Conservation (phyloP, 306 rosid species). For the Vigna radiata region DNA sequence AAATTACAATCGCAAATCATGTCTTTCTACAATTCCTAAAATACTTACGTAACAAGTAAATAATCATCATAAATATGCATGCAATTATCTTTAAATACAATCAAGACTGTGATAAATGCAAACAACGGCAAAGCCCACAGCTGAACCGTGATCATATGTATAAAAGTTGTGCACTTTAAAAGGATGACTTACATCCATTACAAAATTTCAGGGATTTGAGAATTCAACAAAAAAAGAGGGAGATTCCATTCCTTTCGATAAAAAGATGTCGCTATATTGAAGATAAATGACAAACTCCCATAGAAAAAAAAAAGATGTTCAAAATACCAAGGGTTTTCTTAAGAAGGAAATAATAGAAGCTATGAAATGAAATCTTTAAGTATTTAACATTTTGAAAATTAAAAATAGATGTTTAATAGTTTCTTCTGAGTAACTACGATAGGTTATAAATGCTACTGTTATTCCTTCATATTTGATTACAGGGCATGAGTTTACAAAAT, state of each 20-base stretch:
- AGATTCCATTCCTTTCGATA: too few relatives aligned
- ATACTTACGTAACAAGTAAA: too few relatives aligned
- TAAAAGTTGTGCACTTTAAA: constrained; percentile 21
- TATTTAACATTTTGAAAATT: background rate
- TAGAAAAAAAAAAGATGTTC: background rate
- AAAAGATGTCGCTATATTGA: background rate
- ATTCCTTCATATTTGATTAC: background rate
- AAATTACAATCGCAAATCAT: background rate
- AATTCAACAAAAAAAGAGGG: too few relatives aligned
- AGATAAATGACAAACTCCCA: constrained; percentile 6
- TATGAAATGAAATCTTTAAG: background rate
- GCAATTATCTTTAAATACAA: constrained; percentile 4
- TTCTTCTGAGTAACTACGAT: constrained; percentile 5
- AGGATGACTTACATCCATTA: background rate
- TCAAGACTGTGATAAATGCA: background rate
- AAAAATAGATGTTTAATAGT: background rate
- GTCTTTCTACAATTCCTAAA: background rate
- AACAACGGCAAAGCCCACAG: too few relatives aligned
- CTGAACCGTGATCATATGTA: background rate
- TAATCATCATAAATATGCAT: too few relatives aligned
- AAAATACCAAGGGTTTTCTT: background rate
- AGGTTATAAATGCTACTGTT: background rate
- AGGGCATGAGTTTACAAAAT: background rate
- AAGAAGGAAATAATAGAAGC: background rate
- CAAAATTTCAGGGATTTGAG: too few relatives aligned